A percentile compares a stretch with the other conserved stretches of the same genome.
These are phyloP conservation scores for Cystobasidiopsis lactophilus DNA, from an alignment of 768 basidiomycete species.

Conservation along the genomic window DNA sequence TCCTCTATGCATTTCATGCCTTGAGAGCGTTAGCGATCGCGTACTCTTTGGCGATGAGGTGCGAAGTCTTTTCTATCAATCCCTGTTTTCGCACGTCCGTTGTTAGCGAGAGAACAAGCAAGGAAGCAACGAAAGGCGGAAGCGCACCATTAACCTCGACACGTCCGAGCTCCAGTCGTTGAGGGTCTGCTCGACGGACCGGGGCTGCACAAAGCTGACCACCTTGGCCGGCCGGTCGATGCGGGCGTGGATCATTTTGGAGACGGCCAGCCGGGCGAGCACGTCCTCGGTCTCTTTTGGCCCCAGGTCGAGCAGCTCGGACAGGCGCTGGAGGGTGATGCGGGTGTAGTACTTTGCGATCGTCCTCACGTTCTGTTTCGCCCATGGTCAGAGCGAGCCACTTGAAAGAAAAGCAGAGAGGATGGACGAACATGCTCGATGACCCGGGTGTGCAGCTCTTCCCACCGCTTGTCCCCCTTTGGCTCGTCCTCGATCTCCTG, in stretches of 20 bases:
- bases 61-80: conserved; percentile 87
- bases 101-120: neutral
- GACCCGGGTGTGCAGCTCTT: conserved; percentile 81
- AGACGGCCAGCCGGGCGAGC: conserved; percentile 70
- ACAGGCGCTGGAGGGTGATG: conserved; percentile 62
- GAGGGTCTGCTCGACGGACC: conserved; percentile 66
- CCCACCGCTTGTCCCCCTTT: conserved; percentile 49
- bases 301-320: conserved; percentile 65
- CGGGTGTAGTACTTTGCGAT: conserved; percentile 86
- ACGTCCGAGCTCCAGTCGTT: conserved; percentile 98
- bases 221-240: conserved; percentile 79
- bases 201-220: conserved; percentile 63
- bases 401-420: neutral
- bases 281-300: conserved; percentile 64
- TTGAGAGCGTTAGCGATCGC: conserved; percentile 10
- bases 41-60: conserved; percentile 28
- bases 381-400: neutral
- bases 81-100: conserved; percentile 27
- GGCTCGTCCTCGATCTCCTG: conserved; percentile 23
- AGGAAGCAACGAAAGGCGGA: neutral
- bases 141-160: conserved; percentile 48
- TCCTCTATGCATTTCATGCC: no score
- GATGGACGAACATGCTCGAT: conserved; percentile 65
- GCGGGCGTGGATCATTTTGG: conserved; percentile 77
- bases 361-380: conserved; percentile 74